Percentiles rank a stretch among this genome's conserved stretches.
Evolutionary conservation across 2,329 filamentous ascomycete genomes (phyloP).

Genomic region (Scolecobasidium constrictum): DNA sequence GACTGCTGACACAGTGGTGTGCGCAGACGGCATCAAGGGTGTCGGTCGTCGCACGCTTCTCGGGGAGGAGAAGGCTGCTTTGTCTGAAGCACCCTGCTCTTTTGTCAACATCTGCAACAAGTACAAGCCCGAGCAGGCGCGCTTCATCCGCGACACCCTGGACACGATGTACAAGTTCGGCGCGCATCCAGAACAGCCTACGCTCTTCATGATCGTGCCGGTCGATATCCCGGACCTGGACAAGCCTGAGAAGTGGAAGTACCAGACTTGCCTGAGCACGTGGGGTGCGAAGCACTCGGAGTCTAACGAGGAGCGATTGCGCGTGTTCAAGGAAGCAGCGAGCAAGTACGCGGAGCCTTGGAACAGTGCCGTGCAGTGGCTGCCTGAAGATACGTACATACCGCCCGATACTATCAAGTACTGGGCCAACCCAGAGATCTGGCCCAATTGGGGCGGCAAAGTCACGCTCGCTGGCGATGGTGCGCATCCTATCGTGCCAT

Average conservation of each 20-base stretch:
- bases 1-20: slow-evolving; percentile 1
- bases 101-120: slow-evolving; percentile 4
- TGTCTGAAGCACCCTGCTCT: neutral
- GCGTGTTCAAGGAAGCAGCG: neutral
- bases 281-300: neutral
- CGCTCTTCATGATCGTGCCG: neutral
- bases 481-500: slow-evolving; percentile 5
- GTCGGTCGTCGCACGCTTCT: neutral
- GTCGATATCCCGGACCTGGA: slow-evolving; percentile 1
- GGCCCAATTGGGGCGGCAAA: slow-evolving; percentile 4
- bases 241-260: neutral
- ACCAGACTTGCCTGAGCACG: slow-evolving; percentile 2
- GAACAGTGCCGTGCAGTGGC: neutral
- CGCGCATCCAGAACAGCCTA: slow-evolving; percentile 4
- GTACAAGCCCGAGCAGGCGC: slow-evolving; percentile 5
- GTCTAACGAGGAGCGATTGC: neutral
- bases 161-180: slow-evolving; percentile 2
- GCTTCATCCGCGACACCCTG: neutral
- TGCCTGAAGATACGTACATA: slow-evolving; percentile 1
- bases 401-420: neutral
- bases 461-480: slow-evolving; percentile 5
- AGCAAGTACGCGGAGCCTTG: slow-evolving; percentile 1
- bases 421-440: neutral
- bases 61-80: neutral
- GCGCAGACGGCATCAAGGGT: slow-evolving; percentile 3